phyloP scores from a whole-genome alignment of 257 asterid species.

The Mitragyna speciosa region DNA sequence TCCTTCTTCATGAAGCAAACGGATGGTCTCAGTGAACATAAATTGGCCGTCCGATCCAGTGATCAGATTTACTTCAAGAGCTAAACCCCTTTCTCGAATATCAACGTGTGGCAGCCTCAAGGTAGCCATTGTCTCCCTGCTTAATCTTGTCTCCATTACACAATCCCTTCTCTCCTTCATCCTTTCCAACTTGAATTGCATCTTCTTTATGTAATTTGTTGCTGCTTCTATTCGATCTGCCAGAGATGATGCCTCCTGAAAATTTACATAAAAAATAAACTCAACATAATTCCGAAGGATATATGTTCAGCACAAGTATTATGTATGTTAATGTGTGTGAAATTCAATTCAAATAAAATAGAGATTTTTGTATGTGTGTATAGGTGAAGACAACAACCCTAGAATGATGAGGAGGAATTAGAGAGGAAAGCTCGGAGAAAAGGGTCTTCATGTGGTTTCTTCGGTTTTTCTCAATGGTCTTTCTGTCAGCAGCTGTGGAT shows the following conservation, averaged over 20 bases:
- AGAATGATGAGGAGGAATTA: slow-evolving; percentile 38
- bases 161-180: slow-evolving; percentile 53
- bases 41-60: slow-evolving; percentile 47
- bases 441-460: slow-evolving; percentile 70
- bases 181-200: slow-evolving; percentile 48
- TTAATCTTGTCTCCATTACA: slow-evolving; percentile 11
- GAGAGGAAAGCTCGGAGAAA: slow-evolving; percentile 47
- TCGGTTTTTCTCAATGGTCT: slow-evolving; percentile 63
- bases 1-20: slow-evolving; percentile 62
- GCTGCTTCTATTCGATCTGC: slow-evolving; percentile 71
- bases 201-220: slow-evolving; percentile 50
- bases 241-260: slow-evolving; percentile 48
- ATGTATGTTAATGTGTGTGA: too few species aligned
- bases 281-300: not conserved
- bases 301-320: not conserved
- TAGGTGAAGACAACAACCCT: slow-evolving; percentile 36
- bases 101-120: slow-evolving; percentile 45
- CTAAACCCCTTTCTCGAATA: slow-evolving; percentile 42
- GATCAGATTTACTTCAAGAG: slow-evolving; percentile 46
- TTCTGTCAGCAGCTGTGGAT: slow-evolving; percentile 50
- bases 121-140: slow-evolving; percentile 6
- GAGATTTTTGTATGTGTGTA: not conserved
- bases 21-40: slow-evolving; percentile 47
- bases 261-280: not conserved
- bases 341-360: too few species aligned